Base-by-base conservation (phyloP, 2,329 filamentous ascomycete genomes). In the Colletotrichum lentis region DNA sequence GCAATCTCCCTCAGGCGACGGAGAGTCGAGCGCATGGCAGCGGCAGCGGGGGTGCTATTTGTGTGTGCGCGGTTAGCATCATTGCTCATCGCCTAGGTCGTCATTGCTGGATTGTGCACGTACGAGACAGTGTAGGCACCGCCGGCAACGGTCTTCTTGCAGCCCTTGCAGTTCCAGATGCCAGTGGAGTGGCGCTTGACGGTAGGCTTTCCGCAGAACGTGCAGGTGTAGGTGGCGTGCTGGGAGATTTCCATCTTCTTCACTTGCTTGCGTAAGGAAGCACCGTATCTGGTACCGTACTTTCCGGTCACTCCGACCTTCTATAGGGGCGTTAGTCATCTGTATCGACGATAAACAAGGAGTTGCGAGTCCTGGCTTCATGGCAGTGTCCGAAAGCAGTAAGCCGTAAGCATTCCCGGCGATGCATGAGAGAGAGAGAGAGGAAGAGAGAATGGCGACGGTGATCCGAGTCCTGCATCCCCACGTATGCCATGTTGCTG, bases 191-290 rank as follows among this genome's bases (percentile, higher is more conserved):
- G 87, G 80, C 95, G 91, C 88, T 94, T 94, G 80, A 97, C 94
- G 77, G 91, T 92, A 82, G 90, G 91, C 91, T 98, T 98, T 81
- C 95, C 95, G 89, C 94, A 97, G 92, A 98, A 99, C 75, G 94
- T 95, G 90, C 95, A 98, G 81, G 90, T 90, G 81, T 97, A 98
- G 83, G 91, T 91, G 86, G 94, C 93, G 88, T 99, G 96, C 85
- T 98, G 96, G 79, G 93, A 92, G 83, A 98, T 92, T 91, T 98
- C 96, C 91, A 97, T 97, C 92, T 97, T 97, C 93, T 98, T 98
- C 1, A 82, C 80, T 78, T 82, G 94, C 90, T 98, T 98, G 86
- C 94, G 93, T 85, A 98, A 93, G 80, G 96, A 98, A 82, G 96
- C 95, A 94, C 95, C 96, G 85, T 97, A 97, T 89, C 93, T 95